phyloP scores from a whole-genome alignment of 495 filamentous ascomycete genomes.

The Friedmanniomyces simplex region DNA sequence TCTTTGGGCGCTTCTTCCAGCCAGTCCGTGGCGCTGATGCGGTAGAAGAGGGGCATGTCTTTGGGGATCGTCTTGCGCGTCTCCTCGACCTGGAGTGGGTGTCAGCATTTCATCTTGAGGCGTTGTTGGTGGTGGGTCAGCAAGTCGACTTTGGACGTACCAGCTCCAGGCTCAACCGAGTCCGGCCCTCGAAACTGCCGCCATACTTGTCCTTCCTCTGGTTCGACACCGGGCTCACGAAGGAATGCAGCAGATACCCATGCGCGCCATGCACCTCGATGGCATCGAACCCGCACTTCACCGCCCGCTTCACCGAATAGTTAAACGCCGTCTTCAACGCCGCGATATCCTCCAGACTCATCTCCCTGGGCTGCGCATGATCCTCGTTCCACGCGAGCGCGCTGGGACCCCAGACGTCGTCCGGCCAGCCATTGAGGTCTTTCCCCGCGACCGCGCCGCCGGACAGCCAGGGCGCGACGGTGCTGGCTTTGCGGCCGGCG shows the following conservation, averaged over 20 bases:
- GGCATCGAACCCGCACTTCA: constrained; percentile 48
- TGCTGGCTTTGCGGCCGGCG: constrained; percentile 65
- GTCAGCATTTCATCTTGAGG: no score
- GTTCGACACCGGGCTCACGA: constrained; percentile 33
- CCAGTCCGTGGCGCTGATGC: constrained; percentile 33
- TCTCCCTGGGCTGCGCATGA: constrained; percentile 42
- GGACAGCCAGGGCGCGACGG: constrained; percentile 56
- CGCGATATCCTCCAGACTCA: constrained; percentile 49
- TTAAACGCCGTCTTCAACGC: constrained; percentile 47
- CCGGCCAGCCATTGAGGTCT: constrained; percentile 52
- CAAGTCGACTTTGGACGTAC: not conserved
- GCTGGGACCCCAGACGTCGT: constrained; percentile 46
- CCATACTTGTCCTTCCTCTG: constrained; percentile 36
- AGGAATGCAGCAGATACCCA: constrained; percentile 33
- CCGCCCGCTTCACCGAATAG: constrained; percentile 42
- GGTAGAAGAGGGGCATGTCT: constrained; percentile 30
- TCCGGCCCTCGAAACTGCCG: constrained; percentile 36
- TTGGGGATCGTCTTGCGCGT: constrained; percentile 19
- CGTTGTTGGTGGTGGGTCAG: not conserved
- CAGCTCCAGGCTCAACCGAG: constrained; percentile 30
- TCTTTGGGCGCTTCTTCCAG: constrained; percentile 37
- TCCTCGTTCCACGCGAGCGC: constrained; percentile 44
- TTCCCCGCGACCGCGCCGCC: constrained; percentile 39
- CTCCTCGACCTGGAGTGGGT: constrained; percentile 22
- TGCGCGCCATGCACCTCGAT: constrained; percentile 44